phyloP scores from a whole-genome alignment of 1,284 basidiomycete species.

The Malassezia sympodialis region DNA sequence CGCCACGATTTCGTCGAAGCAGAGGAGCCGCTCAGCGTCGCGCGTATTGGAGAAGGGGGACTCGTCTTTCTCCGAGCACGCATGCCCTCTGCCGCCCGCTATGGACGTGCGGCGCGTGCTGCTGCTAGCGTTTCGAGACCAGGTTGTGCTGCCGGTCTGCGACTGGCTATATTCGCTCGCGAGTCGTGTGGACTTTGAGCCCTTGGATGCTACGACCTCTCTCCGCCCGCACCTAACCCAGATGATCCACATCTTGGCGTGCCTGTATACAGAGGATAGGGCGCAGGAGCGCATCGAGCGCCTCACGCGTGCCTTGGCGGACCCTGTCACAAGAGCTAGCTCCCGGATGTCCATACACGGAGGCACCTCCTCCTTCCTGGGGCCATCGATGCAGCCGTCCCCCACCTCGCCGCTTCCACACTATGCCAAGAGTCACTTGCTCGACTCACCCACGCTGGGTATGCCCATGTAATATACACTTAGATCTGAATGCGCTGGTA shows the following conservation, averaged over 20 bases:
- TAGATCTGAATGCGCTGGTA: constrained; percentile 39
- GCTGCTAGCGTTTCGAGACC: constrained; percentile 68
- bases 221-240: constrained; percentile 34
- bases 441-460: constrained; percentile 1
- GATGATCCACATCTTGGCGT: constrained; percentile 41
- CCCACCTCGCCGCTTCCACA: constrained; percentile 1
- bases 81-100: background rate
- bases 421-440: background rate
- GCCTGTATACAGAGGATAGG: constrained; percentile 44
- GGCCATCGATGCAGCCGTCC: background rate
- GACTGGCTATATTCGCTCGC: constrained; percentile 32
- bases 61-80: background rate
- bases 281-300: constrained; percentile 44
- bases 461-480: background rate
- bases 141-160: constrained; percentile 35
- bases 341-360: background rate
- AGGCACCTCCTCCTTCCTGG: background rate
- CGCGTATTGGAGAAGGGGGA: background rate
- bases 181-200: constrained; percentile 22
- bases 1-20: background rate
- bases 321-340: background rate
- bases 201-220: constrained; percentile 9
- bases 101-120: constrained; percentile 73
- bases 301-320: constrained; percentile 14
- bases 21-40: background rate